Base-by-base conservation (phyloP, 1,284 basidiomycete genomes). In the Ustilago nuda region DNA sequence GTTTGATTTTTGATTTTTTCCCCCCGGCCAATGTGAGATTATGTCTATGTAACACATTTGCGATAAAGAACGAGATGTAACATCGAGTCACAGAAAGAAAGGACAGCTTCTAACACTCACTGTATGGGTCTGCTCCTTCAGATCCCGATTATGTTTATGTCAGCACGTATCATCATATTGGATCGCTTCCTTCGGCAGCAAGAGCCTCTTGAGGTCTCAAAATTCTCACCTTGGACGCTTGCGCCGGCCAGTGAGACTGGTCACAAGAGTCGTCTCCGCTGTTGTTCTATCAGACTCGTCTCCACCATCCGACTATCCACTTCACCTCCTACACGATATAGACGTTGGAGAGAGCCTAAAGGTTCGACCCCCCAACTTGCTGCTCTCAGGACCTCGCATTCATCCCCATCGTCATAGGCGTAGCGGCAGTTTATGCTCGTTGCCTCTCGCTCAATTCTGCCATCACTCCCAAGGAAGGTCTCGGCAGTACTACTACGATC, bases 371-470 rank as follows among this genome's bases (percentile, higher is more conserved):
- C 3, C 48, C 19, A 55, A 6, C n/a, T 37, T 45, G 45, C 45
- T 55, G 43, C 46, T 51, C 30, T 43, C 53, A 12, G 48, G 43
- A 33, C 32, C 35, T 30, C 32, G 39, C 50, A 36, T 13, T 19
- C 32, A 7, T 19, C 17, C 23, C 17, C 17, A 11, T 32, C 41
- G 39, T 56, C 32, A 27, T 17, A 7, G 27, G 15, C 13, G 52
- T 37, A 46, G 46, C 54, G 35, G 56, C 48, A 50, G 48, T 72
- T 35, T 52, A 72, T 72, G 70, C 70, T 72, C 27, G 60, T 66
- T 63, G 70, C 56, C 56, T 52, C 70, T 51, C 64, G 70, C 19
- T 72, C 61, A 30, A 35, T 72, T 30, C 61, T 66, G 70, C 70
- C 70, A 41, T 36, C 41, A 41, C 57, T 72, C n/a, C 58, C 64